Conservation (phyloP, 257 asterid genomes). For the Lycium barbarum region DNA sequence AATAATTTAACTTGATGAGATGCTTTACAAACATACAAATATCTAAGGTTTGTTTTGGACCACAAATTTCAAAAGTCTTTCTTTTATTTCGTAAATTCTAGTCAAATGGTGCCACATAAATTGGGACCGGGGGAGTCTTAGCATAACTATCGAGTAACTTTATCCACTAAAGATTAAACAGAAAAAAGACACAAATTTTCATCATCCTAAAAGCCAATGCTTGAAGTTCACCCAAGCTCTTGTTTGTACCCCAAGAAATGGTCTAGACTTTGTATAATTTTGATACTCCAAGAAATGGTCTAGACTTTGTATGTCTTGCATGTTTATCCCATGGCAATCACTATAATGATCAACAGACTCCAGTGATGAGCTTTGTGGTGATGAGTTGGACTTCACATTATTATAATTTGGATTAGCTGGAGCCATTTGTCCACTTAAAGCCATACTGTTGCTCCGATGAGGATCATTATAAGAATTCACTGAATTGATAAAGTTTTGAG, state of each 20-base stretch:
- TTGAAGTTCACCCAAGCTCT: not conserved
- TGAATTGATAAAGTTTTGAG: conserved; percentile 53
- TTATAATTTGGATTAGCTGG: conserved; percentile 28
- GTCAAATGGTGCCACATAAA: no score
- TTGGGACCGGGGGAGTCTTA: no score
- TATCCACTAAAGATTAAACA: not conserved
- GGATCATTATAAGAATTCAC: conserved; percentile 2
- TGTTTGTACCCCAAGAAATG: no score
- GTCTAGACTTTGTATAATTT: no score
- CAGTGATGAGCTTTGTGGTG: conserved; percentile 34
- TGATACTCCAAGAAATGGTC: not conserved
- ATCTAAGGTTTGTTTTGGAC: no score
- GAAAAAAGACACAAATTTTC: not conserved
- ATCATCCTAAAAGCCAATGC: not conserved
- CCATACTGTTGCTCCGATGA: not conserved
- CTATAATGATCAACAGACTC: conserved; percentile 16
- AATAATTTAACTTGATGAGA: no score
- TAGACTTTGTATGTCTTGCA: conserved; percentile 17
- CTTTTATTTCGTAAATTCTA: no score
- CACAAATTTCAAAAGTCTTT: no score
- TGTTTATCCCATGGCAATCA: not conserved
- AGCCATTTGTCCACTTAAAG: conserved; percentile 14
- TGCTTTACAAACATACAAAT: no score
- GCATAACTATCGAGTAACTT: not conserved
- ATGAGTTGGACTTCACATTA: conserved; percentile 39